Base-by-base conservation (phyloP, 1,284 basidiomycete genomes). In the Ceratobasidium sp. region DNA sequence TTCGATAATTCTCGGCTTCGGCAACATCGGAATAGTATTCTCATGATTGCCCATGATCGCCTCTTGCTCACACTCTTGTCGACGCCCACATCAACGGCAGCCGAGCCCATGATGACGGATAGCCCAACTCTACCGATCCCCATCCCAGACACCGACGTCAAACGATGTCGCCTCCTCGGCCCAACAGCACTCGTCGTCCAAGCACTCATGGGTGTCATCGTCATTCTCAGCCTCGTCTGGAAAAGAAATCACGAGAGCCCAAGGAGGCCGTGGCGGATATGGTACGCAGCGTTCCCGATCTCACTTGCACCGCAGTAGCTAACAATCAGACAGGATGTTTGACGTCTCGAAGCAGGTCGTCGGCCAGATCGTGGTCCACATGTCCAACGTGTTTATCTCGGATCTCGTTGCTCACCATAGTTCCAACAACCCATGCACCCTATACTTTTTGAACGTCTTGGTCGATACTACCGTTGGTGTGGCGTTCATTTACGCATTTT, bases 391-490 rank as follows among this genome's bases (percentile, higher is more conserved):
- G 26, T 82, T 96, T 48, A 89, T 94, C 73, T 93, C 92, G 39
- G 86, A 86, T 76, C 74, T 91, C 21, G 86, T 87, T 45, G 93
- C 93, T 0, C 82, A 88, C 53, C 85, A 88, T 57, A 86, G 86
- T 1, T 83, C 88, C 18, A 86, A 87, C 61, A 96, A 97, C 79
- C 93, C 95, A 3, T 97, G 95, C 78, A 91, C 92, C 18, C 87
- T 90, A 74, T 98, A 98, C 82, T 97, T 98, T 80, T 88, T 98
- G 72, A 97, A 98, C 79, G 92, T 99, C 71, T 84, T 97, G 39
- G 85, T 98, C 74, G 97, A 99, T 81, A 98, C 96, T 21, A 98
- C 96, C 0, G 82, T 97, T 70, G 96, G 94, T 75, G 92, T 98
- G 69, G 90, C 86, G 32, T 84, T 97, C 73, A 88, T 99, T 72